Base-by-base conservation (phyloP, 164 flowering plant species). In the Vitis amurensis region DNA sequence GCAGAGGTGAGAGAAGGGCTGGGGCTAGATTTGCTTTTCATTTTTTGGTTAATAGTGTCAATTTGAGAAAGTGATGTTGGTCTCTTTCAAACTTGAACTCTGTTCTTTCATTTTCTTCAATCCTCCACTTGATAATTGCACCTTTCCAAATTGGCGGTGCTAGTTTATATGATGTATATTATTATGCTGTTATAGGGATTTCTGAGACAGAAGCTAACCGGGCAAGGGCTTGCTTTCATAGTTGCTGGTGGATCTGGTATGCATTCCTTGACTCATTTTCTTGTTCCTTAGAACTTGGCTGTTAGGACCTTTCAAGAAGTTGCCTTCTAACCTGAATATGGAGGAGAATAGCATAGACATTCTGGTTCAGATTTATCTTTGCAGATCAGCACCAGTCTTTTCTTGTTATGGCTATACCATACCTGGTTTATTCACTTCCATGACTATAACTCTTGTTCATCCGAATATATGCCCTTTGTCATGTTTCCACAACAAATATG, bases 231-330 rank as follows among this genome's bases (percentile, higher is more conserved):
- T 71, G 99, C 99, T 16, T 95, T 93, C 76, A 80, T 93, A 51
- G 74, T 88, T 76, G 98, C 88, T 14, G 94, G 98, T 78, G 99
- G 99, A 70, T 91, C 99, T 78, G 99, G 99, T 95, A 84, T 62
- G 82, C 37, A 60, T 55, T 50, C 23, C 17, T 69, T 61, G 51
- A 10, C 47, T 49, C 19, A 51, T n/a, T 27, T 49, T 52, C 31
- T 48, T 2, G 59, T 51, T 11, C 51, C 14, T 55, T 63, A 13
- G n/a, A n/a, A 48, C 17, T 23, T 14, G 49, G 29, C 50, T n/a
- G 8, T 19, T n/a, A 29, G 30, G 19, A 44, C 61, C 44, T 61
- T 11, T 15, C 11, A 14, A 19, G 23, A 68, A 19, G 55, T 70
- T 11, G 23, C 14, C 12, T 2, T 50, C n/a, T 49, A 23, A 30